A percentile compares a stretch with the other conserved stretches of the same genome.
Conservation (phyloP, 805 yeast genomes). For the Hanseniaspora valbyensis region DNA sequence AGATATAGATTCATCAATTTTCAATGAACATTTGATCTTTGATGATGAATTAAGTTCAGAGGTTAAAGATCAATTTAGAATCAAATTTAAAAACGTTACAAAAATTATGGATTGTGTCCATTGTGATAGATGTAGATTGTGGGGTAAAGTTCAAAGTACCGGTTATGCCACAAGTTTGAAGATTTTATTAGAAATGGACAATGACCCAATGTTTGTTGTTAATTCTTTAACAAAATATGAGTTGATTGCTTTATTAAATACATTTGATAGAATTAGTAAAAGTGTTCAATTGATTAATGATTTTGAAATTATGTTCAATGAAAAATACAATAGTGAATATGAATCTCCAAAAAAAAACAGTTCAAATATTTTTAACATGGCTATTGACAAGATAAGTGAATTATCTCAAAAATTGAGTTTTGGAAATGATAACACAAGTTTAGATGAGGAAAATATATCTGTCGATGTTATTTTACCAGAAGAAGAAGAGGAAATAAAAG, state of each 20-base stretch:
- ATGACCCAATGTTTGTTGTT: slow-evolving; percentile 40
- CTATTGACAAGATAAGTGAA: slow-evolving; percentile 21
- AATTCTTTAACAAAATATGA: slow-evolving; percentile 65
- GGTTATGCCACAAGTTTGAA: slow-evolving; percentile 97
- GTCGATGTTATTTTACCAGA: slow-evolving; percentile 8
- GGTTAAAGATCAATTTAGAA: slow-evolving; percentile 75
- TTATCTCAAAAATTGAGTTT: background rate
- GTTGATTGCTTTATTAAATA: slow-evolving; percentile 79
- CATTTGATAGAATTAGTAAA: slow-evolving; percentile 84
- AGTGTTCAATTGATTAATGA: slow-evolving; percentile 63
- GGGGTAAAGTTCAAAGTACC: slow-evolving; percentile 96
- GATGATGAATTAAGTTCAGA: slow-evolving; percentile 34
- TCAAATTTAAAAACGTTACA: slow-evolving; percentile 78
- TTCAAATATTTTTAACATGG: slow-evolving; percentile 27
- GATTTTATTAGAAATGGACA: slow-evolving; percentile 65
- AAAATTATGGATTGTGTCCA: slow-evolving; percentile 97
- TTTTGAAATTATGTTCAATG: slow-evolving; percentile 49
- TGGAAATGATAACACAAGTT: background rate
- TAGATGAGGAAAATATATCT: slow-evolving; percentile 16
- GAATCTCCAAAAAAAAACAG: slow-evolving; percentile 23
- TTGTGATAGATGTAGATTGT: slow-evolving; percentile 91
- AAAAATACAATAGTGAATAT: slow-evolving; percentile 24
- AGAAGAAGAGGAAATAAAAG: background rate
- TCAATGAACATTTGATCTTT: slow-evolving; percentile 43
- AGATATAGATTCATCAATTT: slow-evolving; percentile 30